phyloP scores from a whole-genome alignment of 306 rosid genomes.

The Dicorynia guianensis region DNA sequence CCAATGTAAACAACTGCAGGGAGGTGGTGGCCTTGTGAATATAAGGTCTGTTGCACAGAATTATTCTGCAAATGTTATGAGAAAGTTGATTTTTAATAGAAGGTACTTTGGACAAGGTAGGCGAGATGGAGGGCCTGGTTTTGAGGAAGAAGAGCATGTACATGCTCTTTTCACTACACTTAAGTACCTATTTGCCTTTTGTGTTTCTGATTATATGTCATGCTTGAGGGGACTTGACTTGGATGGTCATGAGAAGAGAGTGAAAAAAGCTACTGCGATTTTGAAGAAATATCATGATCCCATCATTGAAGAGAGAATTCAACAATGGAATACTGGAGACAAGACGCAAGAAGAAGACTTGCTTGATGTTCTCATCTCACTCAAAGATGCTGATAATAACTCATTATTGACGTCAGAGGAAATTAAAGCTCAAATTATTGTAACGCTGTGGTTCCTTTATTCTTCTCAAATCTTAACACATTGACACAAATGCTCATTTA shows the following conservation, averaged over 20 bases:
- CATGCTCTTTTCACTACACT: constrained; percentile 35
- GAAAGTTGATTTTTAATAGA: constrained; percentile 39
- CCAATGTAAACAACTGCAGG: neutral
- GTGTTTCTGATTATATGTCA: constrained; percentile 43
- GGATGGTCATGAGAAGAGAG: constrained; percentile 39
- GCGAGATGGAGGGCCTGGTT: constrained; percentile 51
- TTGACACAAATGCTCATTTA: neutral
- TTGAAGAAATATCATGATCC: constrained; percentile 41
- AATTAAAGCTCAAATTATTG: constrained; percentile 54
- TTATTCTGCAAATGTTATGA: constrained; percentile 27
- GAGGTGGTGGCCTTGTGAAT: constrained; percentile 19
- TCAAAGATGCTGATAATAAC: constrained; percentile 36
- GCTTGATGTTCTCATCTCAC: constrained; percentile 54
- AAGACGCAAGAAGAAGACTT: constrained; percentile 42
- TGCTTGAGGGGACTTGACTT: constrained; percentile 47
- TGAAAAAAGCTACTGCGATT: constrained; percentile 30
- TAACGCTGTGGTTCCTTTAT: constrained; percentile 1
- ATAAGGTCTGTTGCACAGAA: constrained; percentile 35
- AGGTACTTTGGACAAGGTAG: constrained; percentile 48
- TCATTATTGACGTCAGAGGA: constrained; percentile 44
- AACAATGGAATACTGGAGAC: constrained; percentile 46
- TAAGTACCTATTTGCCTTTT: constrained; percentile 35
- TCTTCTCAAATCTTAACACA: neutral
- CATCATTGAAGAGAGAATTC: constrained; percentile 37
- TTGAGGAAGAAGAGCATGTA: constrained; percentile 47